A percentile compares a stretch with the other conserved stretches of the same genome.
Evolutionary conservation across 108 stramenopile species (phyloP).

Genomic region (Aurantiochytrium sp.): DNA sequence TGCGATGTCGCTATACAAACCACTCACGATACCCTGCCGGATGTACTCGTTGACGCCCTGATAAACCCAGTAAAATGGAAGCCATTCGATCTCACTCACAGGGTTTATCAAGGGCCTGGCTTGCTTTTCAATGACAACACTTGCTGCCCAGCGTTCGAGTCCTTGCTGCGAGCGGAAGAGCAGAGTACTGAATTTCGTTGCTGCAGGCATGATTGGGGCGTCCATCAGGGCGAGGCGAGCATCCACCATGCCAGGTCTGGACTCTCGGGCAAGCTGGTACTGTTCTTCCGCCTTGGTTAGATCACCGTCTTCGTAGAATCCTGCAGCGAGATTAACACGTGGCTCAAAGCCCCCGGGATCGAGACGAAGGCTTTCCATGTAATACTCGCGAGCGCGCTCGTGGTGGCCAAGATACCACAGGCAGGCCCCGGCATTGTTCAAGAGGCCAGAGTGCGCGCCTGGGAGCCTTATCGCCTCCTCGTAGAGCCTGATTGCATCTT

Average conservation of each 20-base stretch:
- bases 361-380: not conserved
- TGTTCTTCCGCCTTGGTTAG: not conserved
- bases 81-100: not conserved
- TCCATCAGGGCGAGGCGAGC: not conserved
- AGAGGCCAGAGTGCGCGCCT: not conserved
- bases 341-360: not conserved
- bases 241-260: not conserved
- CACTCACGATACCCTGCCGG: slow-evolving; percentile 26
- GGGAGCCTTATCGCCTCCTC: not conserved
- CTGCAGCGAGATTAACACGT: slow-evolving; percentile 1
- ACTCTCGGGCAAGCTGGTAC: not conserved
- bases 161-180: not conserved
- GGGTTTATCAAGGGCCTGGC: not conserved
- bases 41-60: slow-evolving; percentile 37
- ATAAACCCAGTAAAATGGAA: slow-evolving; percentile 46
- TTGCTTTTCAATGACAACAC: too few relatives aligned
- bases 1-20: not conserved
- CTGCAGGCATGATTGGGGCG: not conserved
- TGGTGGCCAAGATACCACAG: not conserved
- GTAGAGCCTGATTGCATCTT: not conserved
- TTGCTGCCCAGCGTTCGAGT: not conserved
- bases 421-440: not conserved
- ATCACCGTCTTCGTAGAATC: not conserved
- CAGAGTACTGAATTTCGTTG: slow-evolving; percentile 29
- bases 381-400: not conserved